phyloP scores from a whole-genome alignment of 257 asterid genomes.

The Asclepias syriaca region DNA sequence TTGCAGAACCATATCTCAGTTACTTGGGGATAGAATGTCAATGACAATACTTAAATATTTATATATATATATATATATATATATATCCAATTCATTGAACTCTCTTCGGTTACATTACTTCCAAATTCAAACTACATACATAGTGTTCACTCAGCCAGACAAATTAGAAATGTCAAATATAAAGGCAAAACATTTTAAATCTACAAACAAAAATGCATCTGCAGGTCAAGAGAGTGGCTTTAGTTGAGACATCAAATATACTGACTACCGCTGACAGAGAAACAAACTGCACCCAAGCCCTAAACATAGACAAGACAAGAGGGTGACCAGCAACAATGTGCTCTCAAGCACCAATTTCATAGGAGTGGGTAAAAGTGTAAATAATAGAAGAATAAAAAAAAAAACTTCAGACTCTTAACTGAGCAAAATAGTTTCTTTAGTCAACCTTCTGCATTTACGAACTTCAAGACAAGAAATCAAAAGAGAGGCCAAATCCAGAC shows the following conservation, averaged over 20 bases:
- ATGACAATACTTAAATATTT: background rate
- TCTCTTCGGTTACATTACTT: background rate
- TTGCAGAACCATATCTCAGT: background rate
- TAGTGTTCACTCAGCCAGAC: background rate
- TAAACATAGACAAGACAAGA: background rate
- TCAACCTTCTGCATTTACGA: background rate
- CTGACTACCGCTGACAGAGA: background rate
- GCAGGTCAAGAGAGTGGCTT: background rate
- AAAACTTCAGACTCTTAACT: background rate
- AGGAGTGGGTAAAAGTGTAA: background rate
- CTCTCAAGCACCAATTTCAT: constrained; percentile 1
- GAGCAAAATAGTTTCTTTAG: background rate
- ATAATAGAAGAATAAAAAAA: background rate
- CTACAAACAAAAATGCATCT: background rate
- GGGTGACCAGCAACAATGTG: background rate
- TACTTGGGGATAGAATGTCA: background rate
- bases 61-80: too few relatives aligned
- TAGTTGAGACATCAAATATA: background rate
- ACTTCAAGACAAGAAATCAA: background rate
- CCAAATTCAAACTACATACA: background rate
- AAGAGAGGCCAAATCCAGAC: background rate
- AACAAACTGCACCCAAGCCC: background rate
- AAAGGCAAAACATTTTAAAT: background rate
- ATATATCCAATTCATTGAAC: background rate
- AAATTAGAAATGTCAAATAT: background rate